Evolutionary conservation across 2,329 filamentous ascomycete species (phyloP), one percentile per base, ranked within the genome.

Genomic region (Fusarium haematococcum): DNA sequence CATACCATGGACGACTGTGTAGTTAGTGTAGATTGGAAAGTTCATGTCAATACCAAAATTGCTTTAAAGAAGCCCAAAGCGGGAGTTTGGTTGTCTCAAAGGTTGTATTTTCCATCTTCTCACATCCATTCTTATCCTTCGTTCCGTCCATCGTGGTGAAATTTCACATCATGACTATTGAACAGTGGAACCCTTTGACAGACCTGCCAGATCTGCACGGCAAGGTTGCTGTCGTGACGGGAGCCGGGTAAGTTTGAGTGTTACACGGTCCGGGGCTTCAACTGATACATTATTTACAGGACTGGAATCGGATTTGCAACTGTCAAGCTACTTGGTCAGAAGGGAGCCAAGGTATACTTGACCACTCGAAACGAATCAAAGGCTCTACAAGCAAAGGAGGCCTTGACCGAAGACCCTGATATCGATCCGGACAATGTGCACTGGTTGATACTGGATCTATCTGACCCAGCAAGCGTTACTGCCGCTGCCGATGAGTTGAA

Each of bases 301-400:
- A 35, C 27, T 9, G 66, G 66, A 30, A 54, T 68, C n/a, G 61
- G 66, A 11, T 52, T 61, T 10, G 27, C 25, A 6, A 61, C 43
- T 6, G 66, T 65, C 35, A 60, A 43, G n/a, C 48, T 13, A 10
- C 66, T 68, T 11, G 61, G 45, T 4, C 27, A 13, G 14, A 27
- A 32, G 7, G 61, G 66, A 32, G 56, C 61, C 10, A 68, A 65
- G 37, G 61, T 65, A 3, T 65, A 68, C 30, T 20, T 65, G 9
- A 60, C 66, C 4, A 33, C 61, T 20, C 61, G 61, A 6, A 37
- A 54, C 13, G 20, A 27, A 23, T n/a, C 43, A 8, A 65, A 48
- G 27, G 61, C 66, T 14, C 6, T n/a, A 23, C 16, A 56, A 18
- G 35, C 61, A 3, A 68, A 60, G 9, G 25, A 50, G 6, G 33